These are phyloP conservation scores for Pyrus betulifolia DNA, from an alignment of 306 rosid genomes.

Conservation along the genomic window DNA sequence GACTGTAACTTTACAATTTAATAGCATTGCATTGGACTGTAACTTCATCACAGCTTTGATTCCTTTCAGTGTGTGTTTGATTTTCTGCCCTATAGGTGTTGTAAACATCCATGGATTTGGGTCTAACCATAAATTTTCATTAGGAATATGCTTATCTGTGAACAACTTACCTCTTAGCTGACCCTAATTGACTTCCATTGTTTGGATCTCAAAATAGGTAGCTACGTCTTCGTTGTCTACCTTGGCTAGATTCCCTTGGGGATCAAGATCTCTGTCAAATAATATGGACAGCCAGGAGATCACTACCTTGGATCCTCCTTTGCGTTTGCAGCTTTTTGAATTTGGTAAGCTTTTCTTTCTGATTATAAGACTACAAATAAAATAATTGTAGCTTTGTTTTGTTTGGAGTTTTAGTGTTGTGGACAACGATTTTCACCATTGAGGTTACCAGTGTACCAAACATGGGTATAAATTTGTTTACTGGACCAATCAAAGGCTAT, in stretches of 20 bases:
- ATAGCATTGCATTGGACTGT: neutral
- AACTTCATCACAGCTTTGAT: neutral
- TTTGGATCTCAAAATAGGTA: slow-evolving; percentile 21
- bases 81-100: neutral
- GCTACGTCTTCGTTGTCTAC: slow-evolving; percentile 71
- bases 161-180: slow-evolving; percentile 8
- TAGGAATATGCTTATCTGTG: slow-evolving; percentile 5
- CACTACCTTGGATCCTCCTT: slow-evolving; percentile 34
- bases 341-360: slow-evolving; percentile 48
- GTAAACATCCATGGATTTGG: neutral
- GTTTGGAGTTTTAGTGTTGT: neutral
- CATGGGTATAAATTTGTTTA: neutral
- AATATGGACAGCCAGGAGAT: slow-evolving; percentile 23
- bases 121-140: neutral
- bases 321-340: slow-evolving; percentile 75
- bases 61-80: neutral
- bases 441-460: neutral
- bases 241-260: slow-evolving; percentile 86
- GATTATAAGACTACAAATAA: neutral
- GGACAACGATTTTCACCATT: slow-evolving; percentile 11
- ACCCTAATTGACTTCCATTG: neutral
- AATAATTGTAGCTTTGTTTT: neutral
- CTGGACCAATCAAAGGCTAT: neutral
- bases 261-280: slow-evolving; percentile 41
- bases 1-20: neutral